Evolutionary conservation across 2,329 filamentous ascomycete genomes (phyloP).

Genomic region (Delphinella strobiligena): DNA sequence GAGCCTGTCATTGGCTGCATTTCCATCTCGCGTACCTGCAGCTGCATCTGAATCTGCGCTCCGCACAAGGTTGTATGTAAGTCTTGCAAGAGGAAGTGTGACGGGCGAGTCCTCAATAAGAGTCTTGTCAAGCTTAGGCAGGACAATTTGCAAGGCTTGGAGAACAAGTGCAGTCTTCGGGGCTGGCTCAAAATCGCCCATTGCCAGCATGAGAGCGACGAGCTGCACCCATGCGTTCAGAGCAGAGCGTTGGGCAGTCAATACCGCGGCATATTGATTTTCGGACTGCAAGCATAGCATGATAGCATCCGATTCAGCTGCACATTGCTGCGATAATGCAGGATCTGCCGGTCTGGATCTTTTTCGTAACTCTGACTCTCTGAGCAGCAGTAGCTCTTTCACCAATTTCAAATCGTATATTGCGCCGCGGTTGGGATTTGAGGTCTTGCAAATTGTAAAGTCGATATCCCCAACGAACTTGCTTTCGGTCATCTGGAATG

Average conservation of each 20-base stretch:
- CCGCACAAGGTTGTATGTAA: conserved; percentile 62
- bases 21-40: conserved; percentile 26
- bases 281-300: conserved; percentile 49
- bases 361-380: conserved; percentile 49
- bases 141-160: conserved; percentile 73
- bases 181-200: conserved; percentile 63
- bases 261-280: conserved; percentile 51
- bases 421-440: conserved; percentile 43
- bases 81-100: conserved; percentile 61
- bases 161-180: conserved; percentile 68
- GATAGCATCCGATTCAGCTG: conserved; percentile 48
- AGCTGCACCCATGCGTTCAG: conserved; percentile 77
- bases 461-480: conserved; percentile 55
- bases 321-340: conserved; percentile 29
- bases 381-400: conserved; percentile 60
- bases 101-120: conserved; percentile 57
- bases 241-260: conserved; percentile 48
- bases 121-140: conserved; percentile 75
- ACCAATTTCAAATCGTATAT: conserved; percentile 61
- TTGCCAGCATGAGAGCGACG: conserved; percentile 69
- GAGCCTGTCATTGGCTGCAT: conserved; percentile 75
- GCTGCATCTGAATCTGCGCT: conserved; percentile 45
- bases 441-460: conserved; percentile 50
- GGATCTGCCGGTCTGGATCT: conserved; percentile 21
- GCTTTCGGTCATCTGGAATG: conserved; percentile 38